Conservation (phyloP, 768 basidiomycete species). For the Russula sp. region DNA sequence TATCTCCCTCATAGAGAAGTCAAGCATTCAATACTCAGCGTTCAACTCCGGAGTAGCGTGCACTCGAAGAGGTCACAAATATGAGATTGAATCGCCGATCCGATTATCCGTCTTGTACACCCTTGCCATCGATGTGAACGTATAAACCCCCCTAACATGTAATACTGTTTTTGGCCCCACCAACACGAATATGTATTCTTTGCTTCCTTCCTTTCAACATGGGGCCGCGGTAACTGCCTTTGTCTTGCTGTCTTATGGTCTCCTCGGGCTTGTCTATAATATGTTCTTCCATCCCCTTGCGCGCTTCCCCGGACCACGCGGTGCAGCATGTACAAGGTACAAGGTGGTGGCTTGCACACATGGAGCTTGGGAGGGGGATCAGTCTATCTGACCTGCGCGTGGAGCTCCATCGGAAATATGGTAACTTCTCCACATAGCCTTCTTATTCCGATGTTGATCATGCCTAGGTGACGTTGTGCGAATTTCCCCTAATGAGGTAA, state of each 20-base stretch:
- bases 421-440: neutral
- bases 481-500: slow-evolving; percentile 18
- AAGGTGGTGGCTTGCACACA: slow-evolving; percentile 20
- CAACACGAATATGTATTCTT: neutral
- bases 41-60: too few relatives aligned
- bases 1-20: too few relatives aligned
- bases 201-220: neutral
- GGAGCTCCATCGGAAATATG: slow-evolving; percentile 14
- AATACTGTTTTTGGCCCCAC: neutral
- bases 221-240: neutral
- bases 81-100: too few relatives aligned
- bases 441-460: neutral
- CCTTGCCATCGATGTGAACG: too few relatives aligned
- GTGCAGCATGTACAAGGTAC: slow-evolving; percentile 18
- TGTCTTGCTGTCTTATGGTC: neutral
- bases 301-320: slow-evolving; percentile 16
- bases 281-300: slow-evolving; percentile 17
- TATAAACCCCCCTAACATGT: too few relatives aligned
- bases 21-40: too few relatives aligned
- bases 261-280: slow-evolving; percentile 6
- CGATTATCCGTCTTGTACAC: too few relatives aligned
- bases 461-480: slow-evolving; percentile 13
- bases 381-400: slow-evolving; percentile 11
- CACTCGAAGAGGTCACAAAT: too few relatives aligned
- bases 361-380: slow-evolving; percentile 6